A percentile compares a stretch with the other conserved stretches of the same genome.
These are phyloP conservation scores for Neoarthrinium moseri DNA, from an alignment of 2,329 filamentous ascomycete genomes.

Conservation along the genomic window DNA sequence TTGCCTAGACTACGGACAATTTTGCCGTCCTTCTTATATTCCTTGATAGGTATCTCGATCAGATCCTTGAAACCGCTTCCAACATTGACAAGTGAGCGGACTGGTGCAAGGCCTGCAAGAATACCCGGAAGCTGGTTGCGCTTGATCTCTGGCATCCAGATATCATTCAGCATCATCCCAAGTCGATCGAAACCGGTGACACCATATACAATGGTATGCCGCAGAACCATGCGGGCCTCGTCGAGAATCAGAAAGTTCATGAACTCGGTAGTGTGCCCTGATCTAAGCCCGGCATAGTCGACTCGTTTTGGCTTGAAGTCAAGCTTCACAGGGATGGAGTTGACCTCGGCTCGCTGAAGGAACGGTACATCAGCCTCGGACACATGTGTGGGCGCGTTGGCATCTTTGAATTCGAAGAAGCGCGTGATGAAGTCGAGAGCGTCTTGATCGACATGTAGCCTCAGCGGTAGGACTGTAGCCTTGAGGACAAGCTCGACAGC, in stretches of 20 bases:
- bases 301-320: conserved; percentile 99
- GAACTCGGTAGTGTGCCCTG: conserved; percentile 92
- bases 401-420: conserved; percentile 97
- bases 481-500: conserved; percentile 88
- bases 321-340: conserved; percentile 75
- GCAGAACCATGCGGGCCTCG: conserved; percentile 79
- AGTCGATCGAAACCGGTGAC: conserved; percentile 87
- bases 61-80: conserved; percentile 84
- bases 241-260: conserved; percentile 98
- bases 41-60: conserved; percentile 83
- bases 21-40: conserved; percentile 92
- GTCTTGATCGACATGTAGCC: conserved; percentile 95
- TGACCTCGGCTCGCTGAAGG: conserved; percentile 84
- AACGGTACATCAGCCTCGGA: conserved; percentile 76
- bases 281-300: conserved; percentile 88
- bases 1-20: conserved; percentile 90
- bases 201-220: conserved; percentile 90
- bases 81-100: conserved; percentile 89
- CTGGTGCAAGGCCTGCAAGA: conserved; percentile 81
- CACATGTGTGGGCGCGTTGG: conserved; percentile 51
- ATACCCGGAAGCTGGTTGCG: conserved; percentile 85
- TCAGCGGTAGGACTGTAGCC: conserved; percentile 75
- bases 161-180: conserved; percentile 86
- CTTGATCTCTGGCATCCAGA: conserved; percentile 94
- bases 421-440: conserved; percentile 94